phyloP scores from a whole-genome alignment of 768 basidiomycete species.

The Tulasnella sp. region DNA sequence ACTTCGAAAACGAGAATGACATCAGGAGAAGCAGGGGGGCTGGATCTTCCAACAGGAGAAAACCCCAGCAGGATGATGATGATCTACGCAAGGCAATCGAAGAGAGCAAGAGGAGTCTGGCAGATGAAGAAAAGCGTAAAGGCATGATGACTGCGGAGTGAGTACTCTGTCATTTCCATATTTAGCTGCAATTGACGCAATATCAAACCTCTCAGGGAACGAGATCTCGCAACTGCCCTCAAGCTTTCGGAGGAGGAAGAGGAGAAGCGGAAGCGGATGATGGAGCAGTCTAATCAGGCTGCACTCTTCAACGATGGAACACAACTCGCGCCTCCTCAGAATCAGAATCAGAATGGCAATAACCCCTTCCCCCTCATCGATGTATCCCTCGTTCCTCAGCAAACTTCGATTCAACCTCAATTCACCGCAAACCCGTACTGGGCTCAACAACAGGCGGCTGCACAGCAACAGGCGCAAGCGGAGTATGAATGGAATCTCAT shows the following conservation, averaged over 20 bases:
- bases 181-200: background rate
- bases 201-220: conserved; percentile 32
- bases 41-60: conserved; percentile 20
- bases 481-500: conserved; percentile 31
- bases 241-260: conserved; percentile 87
- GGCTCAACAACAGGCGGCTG: conserved; percentile 21
- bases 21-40: conserved; percentile 26
- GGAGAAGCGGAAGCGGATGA: conserved; percentile 49
- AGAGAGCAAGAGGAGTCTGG: conserved; percentile 64
- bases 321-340: conserved; percentile 31
- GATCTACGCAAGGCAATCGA: conserved; percentile 80
- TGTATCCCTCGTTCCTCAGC: conserved; percentile 53
- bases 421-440: conserved; percentile 90
- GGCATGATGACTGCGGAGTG: conserved; percentile 38
- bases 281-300: conserved; percentile 59
- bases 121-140: conserved; percentile 47
- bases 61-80: conserved; percentile 48
- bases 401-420: conserved; percentile 63
- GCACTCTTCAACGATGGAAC: conserved; percentile 78
- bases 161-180: conserved; percentile 3
- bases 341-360: conserved; percentile 24
- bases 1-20: conserved; percentile 36
- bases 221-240: conserved; percentile 73
- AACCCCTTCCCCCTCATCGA: conserved; percentile 49
- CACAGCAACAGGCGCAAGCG: conserved; percentile 19